Conservation (phyloP, 805 yeast species). For the Kodamaea restingae region DNA sequence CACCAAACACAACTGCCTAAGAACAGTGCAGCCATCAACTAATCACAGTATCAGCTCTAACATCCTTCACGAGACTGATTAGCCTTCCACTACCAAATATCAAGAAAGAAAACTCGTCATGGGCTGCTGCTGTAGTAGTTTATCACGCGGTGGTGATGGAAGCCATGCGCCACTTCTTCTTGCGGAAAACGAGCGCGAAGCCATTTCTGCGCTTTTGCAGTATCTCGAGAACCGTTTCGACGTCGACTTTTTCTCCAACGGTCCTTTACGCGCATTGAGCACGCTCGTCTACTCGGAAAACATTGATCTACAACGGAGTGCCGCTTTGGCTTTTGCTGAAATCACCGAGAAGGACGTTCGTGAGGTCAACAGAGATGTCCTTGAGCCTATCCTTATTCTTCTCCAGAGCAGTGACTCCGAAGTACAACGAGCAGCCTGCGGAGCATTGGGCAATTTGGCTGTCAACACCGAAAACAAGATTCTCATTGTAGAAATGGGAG, state of each 20-base stretch:
- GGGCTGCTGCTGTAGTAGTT: constrained; percentile 44
- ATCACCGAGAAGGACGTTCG: constrained; percentile 95
- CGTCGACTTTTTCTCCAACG: constrained; percentile 83
- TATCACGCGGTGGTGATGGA: constrained; percentile 49
- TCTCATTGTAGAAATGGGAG: constrained; percentile 96
- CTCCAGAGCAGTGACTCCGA: constrained; percentile 87
- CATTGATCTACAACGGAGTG: constrained; percentile 90
- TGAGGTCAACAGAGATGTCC: constrained; percentile 83
- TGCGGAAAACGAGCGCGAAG: constrained; percentile 96
- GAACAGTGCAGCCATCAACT: too few species aligned
- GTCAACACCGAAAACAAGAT: constrained; percentile 93
- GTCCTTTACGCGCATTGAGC: constrained; percentile 83
- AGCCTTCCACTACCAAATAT: not conserved
- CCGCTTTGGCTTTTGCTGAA: constrained; percentile 97
- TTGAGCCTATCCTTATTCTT: constrained; percentile 88
- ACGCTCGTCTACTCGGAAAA: constrained; percentile 94
- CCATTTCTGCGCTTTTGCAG: constrained; percentile 84
- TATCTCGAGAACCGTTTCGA: constrained; percentile 84
- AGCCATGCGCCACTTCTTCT: constrained; percentile 69
- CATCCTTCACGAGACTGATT: too few species aligned
- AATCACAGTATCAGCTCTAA: too few species aligned
- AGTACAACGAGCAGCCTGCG: constrained; percentile 98
- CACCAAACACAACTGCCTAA: too few species aligned
- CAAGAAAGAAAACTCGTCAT: constrained; percentile 13
- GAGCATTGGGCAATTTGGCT: constrained; percentile 96